Evolutionary conservation across 768 basidiomycete species (phyloP).

Genomic region (Collybiopsis luxurians): DNA sequence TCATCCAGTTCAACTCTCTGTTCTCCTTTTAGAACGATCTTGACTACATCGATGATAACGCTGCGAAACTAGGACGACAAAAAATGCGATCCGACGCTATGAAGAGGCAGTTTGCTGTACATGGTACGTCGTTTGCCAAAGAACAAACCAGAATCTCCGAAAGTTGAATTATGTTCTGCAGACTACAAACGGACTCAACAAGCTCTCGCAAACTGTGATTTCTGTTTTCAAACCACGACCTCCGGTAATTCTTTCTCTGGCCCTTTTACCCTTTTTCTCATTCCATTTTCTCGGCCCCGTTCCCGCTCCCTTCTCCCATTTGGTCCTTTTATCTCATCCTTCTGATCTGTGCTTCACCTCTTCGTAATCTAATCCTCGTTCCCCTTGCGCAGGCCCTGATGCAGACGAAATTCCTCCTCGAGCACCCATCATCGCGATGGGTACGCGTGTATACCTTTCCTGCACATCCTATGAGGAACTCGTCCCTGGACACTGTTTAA

Average conservation of each 20-base stretch:
- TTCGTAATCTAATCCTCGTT: not conserved
- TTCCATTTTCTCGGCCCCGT: too few species aligned
- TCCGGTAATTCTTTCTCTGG: not conserved
- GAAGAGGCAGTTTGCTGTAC: constrained; percentile 95
- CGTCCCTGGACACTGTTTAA: constrained; percentile 89
- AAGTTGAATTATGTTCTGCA: constrained; percentile 29
- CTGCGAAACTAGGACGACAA: constrained; percentile 85
- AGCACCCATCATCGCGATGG: constrained; percentile 87
- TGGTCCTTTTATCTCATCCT: too few species aligned
- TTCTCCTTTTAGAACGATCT: constrained; percentile 82
- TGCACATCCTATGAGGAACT: constrained; percentile 87
- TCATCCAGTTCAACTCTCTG: not conserved
- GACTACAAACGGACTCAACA: constrained; percentile 96
- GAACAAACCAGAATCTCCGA: too few species aligned
- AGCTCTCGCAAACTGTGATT: constrained; percentile 78
- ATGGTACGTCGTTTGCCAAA: constrained; percentile 77
- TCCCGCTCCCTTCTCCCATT: too few species aligned
- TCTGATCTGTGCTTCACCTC: not conserved
- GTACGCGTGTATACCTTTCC: constrained; percentile 87
- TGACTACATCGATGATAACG: constrained; percentile 97
- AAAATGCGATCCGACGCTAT: constrained; percentile 97
- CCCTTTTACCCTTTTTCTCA: not conserved
- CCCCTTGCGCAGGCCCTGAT: constrained; percentile 25
- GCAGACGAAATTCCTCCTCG: constrained; percentile 90
- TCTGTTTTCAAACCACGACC: constrained; percentile 53